phyloP scores from a whole-genome alignment of 164 flowering plant species.

The Warburgia ugandensis region DNA sequence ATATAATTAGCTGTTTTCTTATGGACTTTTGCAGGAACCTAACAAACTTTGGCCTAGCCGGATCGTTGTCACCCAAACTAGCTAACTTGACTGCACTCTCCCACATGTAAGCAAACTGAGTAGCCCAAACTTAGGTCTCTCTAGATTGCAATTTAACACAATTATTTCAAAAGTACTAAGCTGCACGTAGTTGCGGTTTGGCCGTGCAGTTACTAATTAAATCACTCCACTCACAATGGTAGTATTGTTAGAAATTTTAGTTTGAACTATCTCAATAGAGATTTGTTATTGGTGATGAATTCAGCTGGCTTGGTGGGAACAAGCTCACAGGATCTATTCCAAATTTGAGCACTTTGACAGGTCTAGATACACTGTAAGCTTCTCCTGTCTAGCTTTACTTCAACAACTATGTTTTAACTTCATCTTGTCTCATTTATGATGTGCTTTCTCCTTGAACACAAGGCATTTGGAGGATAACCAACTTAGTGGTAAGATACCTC shows the following conservation, averaged over 20 bases:
- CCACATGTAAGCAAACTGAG: conserved; percentile 47
- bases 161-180: no score
- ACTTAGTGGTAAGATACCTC: conserved; percentile 53
- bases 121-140: no score
- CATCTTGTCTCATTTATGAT: background rate
- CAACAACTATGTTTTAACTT: background rate
- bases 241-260: background rate
- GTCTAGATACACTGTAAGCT: conserved; percentile 48
- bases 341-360: conserved; percentile 34
- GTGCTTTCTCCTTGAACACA: background rate
- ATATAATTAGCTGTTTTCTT: no score
- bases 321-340: conserved; percentile 54
- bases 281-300: background rate
- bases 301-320: conserved; percentile 61
- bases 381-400: background rate
- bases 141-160: no score
- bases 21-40: conserved; percentile 57
- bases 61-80: conserved; percentile 40
- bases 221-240: no score
- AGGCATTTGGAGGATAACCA: conserved; percentile 77
- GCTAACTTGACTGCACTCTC: conserved; percentile 43
- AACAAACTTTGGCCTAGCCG: conserved; percentile 38
- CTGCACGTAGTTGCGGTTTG: no score
- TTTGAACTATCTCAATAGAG: background rate
- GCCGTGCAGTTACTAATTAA: no score